These are phyloP conservation scores for Rhododendron mucronatum DNA, from an alignment of 148 eudicot genomes.

Conservation along the genomic window DNA sequence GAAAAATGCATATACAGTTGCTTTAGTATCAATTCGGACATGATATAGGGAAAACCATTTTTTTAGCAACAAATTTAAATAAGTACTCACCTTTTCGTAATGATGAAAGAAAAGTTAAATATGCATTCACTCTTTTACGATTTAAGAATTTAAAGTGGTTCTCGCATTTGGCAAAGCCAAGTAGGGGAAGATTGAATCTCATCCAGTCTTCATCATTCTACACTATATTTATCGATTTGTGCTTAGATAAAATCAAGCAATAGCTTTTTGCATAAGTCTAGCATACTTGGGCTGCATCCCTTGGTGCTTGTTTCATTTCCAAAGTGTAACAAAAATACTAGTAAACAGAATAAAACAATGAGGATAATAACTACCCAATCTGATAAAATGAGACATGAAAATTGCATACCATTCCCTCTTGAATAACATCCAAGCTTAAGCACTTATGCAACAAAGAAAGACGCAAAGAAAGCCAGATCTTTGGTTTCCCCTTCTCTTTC, in stretches of 20 bases:
- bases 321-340: neutral
- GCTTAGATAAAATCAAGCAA: neutral
- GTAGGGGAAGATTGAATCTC: neutral
- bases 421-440: conserved; percentile 71
- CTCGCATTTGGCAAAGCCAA: neutral
- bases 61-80: neutral
- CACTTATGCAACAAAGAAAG: conserved; percentile 78
- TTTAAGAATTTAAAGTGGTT: neutral
- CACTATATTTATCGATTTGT: neutral
- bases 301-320: neutral
- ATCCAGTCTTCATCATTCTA: neutral
- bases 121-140: neutral
- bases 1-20: neutral
- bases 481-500: conserved; percentile 72
- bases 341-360: neutral
- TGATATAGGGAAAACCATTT: neutral
- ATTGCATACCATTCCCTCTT: conserved; percentile 89
- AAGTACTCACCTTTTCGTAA: neutral
- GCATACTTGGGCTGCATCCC: neutral
- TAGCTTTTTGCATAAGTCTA: neutral
- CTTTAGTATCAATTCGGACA: neutral
- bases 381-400: neutral
- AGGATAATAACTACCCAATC: neutral
- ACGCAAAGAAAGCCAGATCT: conserved; percentile 86
- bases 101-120: neutral